Evolutionary conservation across 2,329 filamentous ascomycete species (phyloP).

Genomic region (Plenodomus lindquistii): DNA sequence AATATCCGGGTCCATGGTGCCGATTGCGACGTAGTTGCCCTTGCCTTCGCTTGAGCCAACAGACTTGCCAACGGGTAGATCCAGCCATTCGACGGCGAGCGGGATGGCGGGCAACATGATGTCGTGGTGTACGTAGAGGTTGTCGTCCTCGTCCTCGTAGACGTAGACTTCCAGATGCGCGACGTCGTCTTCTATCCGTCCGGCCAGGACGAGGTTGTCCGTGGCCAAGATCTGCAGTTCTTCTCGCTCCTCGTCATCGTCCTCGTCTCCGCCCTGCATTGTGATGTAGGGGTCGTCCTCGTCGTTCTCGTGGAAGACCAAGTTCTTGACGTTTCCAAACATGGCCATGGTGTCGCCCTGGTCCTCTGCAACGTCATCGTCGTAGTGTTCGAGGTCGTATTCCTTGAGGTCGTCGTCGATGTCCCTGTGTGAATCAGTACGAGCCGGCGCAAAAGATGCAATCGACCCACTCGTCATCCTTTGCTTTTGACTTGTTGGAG

Average conservation of each 20-base stretch:
- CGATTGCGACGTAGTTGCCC: conserved; percentile 92
- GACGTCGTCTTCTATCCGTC: conserved; percentile 95
- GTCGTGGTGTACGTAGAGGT: conserved; percentile 98
- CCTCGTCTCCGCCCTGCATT: conserved; percentile 67
- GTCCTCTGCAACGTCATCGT: conserved; percentile 75
- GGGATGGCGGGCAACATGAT: conserved; percentile 98
- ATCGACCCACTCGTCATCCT: conserved; percentile 26
- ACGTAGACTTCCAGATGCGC: conserved; percentile 97
- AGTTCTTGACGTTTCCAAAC: conserved; percentile 92
- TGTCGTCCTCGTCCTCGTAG: conserved; percentile 93
- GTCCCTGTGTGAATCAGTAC: conserved; percentile 35
- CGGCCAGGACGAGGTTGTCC: conserved; percentile 89
- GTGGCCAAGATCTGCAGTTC: conserved; percentile 91
- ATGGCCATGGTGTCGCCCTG: conserved; percentile 80
- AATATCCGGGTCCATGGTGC: conserved; percentile 97
- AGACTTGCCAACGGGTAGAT: conserved; percentile 79
- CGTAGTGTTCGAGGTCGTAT: conserved; percentile 95
- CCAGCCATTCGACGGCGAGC: conserved; percentile 92
- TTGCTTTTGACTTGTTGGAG: conserved; percentile 17
- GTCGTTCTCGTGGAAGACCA: conserved; percentile 92
- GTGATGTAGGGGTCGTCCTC: conserved; percentile 97
- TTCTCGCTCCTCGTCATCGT: conserved; percentile 88
- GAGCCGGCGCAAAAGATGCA: neutral
- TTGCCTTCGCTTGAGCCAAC: conserved; percentile 58
- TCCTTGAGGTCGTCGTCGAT: conserved; percentile 88